Conservation (phyloP, 2,329 filamentous ascomycete species). For the Coniochaeta sp. region DNA sequence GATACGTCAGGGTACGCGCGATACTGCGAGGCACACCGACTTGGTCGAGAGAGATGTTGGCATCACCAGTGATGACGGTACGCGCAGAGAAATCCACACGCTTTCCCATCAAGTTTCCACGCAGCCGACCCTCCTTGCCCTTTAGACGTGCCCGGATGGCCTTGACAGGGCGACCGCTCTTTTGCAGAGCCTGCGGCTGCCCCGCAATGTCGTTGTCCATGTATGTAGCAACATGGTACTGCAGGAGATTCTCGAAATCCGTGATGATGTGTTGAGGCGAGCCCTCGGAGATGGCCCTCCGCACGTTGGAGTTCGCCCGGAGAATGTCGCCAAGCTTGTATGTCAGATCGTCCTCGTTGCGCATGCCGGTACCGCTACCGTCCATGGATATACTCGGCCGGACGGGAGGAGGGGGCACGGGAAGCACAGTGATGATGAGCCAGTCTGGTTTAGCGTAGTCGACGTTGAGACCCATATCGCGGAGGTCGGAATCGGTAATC, state of each 20-base stretch:
- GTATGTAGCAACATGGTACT: slow-evolving; percentile 97
- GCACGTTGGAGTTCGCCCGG: slow-evolving; percentile 91
- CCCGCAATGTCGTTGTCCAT: slow-evolving; percentile 99
- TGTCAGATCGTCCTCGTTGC: slow-evolving; percentile 97
- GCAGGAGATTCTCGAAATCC: slow-evolving; percentile 86
- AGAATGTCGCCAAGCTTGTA: slow-evolving; percentile 99
- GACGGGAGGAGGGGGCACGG: slow-evolving; percentile 91
- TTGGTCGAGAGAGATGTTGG: slow-evolving; percentile 92
- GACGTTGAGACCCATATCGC: slow-evolving; percentile 83
- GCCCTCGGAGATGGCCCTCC: slow-evolving; percentile 83
- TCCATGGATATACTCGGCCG: slow-evolving; percentile 97
- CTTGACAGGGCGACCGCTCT: slow-evolving; percentile 94
- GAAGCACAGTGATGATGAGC: slow-evolving; percentile 94
- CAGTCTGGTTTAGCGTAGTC: slow-evolving; percentile 96
- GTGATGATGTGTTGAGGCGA: slow-evolving; percentile 84
- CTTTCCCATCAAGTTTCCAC: slow-evolving; percentile 99
- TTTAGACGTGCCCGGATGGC: slow-evolving; percentile 95
- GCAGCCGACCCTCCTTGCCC: slow-evolving; percentile 95
- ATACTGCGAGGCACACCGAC: slow-evolving; percentile 95
- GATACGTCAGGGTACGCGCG: slow-evolving; percentile 87
- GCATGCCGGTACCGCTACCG: slow-evolving; percentile 82
- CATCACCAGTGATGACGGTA: slow-evolving; percentile 98
- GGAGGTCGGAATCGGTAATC: slow-evolving; percentile 74
- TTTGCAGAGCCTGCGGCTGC: slow-evolving; percentile 88
- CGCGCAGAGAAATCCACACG: slow-evolving; percentile 98